phyloP scores from a whole-genome alignment of 441 rosid species.

The Erysimum pusillum region DNA sequence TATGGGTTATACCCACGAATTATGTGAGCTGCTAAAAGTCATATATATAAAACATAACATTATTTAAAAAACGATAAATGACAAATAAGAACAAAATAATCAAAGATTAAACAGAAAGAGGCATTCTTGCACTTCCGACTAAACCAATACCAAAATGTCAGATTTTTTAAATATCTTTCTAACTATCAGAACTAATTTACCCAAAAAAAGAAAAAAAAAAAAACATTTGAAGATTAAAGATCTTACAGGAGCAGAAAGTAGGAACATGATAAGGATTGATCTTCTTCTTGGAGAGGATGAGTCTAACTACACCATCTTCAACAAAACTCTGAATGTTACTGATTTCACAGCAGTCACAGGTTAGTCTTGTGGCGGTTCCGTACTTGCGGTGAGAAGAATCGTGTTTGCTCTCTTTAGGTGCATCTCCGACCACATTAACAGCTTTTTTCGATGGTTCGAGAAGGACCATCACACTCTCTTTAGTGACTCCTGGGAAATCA shows the following conservation, averaged over 20 bases:
- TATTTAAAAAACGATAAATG: too few relatives aligned
- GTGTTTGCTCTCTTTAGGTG: slow-evolving; percentile 21
- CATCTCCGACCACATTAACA: slow-evolving; percentile 30
- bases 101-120: neutral
- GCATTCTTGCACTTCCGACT: too few relatives aligned
- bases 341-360: slow-evolving; percentile 31
- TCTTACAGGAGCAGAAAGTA: neutral
- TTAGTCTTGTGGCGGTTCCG: slow-evolving; percentile 35
- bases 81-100: neutral
- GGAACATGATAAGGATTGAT: neutral
- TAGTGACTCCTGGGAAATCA: slow-evolving; percentile 34
- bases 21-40: neutral
- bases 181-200: too few relatives aligned
- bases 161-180: too few relatives aligned
- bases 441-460: slow-evolving; percentile 21
- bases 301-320: slow-evolving; percentile 39
- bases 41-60: neutral
- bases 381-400: slow-evolving; percentile 37
- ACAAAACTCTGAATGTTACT: slow-evolving; percentile 27
- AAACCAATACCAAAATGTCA: too few relatives aligned
- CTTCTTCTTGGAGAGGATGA: slow-evolving; percentile 39
- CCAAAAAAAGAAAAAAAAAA: neutral
- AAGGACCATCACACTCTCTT: slow-evolving; percentile 15
- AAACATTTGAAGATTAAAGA: neutral
- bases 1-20: slow-evolving; percentile 18